Conservation (phyloP, 345 rosid species). For the Odontarrhena argentea region DNA sequence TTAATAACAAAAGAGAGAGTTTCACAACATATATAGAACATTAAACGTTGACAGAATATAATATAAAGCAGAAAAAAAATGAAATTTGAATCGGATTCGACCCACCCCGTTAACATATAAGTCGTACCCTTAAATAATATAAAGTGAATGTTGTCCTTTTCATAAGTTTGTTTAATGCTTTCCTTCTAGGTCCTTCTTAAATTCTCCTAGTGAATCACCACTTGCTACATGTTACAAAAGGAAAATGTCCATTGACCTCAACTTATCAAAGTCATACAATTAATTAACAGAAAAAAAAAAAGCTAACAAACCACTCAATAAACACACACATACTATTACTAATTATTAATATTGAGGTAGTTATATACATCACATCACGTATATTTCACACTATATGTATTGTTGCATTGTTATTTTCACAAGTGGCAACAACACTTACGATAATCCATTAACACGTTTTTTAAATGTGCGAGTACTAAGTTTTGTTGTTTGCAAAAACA, state of each 20-base stretch:
- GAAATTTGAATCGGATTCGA: slow-evolving; percentile 47
- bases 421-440: slow-evolving; percentile 30
- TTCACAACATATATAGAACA: slow-evolving; percentile 15
- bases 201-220: slow-evolving; percentile 32
- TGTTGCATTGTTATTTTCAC: slow-evolving; percentile 43
- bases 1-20: slow-evolving; percentile 30
- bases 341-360: slow-evolving; percentile 23
- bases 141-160: slow-evolving; percentile 41
- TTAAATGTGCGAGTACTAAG: slow-evolving; percentile 14
- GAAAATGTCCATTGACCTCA: slow-evolving; percentile 6
- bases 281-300: background rate
- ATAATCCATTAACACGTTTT: slow-evolving; percentile 32
- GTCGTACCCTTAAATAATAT: slow-evolving; percentile 44
- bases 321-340: slow-evolving; percentile 1
- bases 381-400: slow-evolving; percentile 14
- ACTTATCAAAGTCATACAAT: slow-evolving; percentile 25
- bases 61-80: slow-evolving; percentile 20
- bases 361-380: slow-evolving; percentile 37
- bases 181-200: slow-evolving; percentile 37
- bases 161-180: slow-evolving; percentile 32
- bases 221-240: slow-evolving; percentile 13
- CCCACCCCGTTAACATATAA: slow-evolving; percentile 45
- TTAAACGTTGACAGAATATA: slow-evolving; percentile 46
- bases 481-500: slow-evolving; percentile 16
- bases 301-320: slow-evolving; percentile 27